phyloP scores from a whole-genome alignment of 1,284 basidiomycete species.

The Rhodotorula sp. region DNA sequence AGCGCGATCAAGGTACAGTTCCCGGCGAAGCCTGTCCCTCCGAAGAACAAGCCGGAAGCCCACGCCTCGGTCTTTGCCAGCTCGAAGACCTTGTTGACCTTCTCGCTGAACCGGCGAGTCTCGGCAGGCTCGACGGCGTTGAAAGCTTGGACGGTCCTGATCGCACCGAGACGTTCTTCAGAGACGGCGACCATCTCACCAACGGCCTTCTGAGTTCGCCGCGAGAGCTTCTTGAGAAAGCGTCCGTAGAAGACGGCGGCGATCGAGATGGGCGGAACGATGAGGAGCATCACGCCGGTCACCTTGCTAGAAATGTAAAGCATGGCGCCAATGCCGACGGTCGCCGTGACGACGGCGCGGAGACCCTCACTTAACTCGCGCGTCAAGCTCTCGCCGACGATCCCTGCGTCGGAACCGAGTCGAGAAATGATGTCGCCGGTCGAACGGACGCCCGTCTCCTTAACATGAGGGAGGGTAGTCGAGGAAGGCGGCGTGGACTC shows the following conservation, averaged over 20 bases:
- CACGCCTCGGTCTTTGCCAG: slow-evolving; percentile 85
- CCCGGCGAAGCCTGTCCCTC: slow-evolving; percentile 57
- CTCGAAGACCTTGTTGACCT: slow-evolving; percentile 67
- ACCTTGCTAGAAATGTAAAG: slow-evolving; percentile 88
- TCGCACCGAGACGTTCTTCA: slow-evolving; percentile 85
- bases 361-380: slow-evolving; percentile 89
- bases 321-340: slow-evolving; percentile 93
- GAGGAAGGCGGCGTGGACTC: not conserved
- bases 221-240: slow-evolving; percentile 87
- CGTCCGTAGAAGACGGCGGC: slow-evolving; percentile 95
- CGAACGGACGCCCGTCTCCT: slow-evolving; percentile 82
- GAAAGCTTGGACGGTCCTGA: slow-evolving; percentile 89
- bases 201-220: slow-evolving; percentile 74
- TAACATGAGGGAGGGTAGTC: slow-evolving; percentile 11
- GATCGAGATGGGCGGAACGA: slow-evolving; percentile 88
- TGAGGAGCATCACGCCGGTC: slow-evolving; percentile 83
- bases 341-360: slow-evolving; percentile 80
- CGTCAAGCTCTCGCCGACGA: slow-evolving; percentile 91
- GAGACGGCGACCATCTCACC: slow-evolving; percentile 56
- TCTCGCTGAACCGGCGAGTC: slow-evolving; percentile 55
- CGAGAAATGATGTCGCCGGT: slow-evolving; percentile 93
- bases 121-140: slow-evolving; percentile 73
- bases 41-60: slow-evolving; percentile 82
- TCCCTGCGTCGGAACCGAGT: slow-evolving; percentile 85
- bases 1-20: slow-evolving; percentile 87